Evolutionary conservation across 1,284 basidiomycete genomes (phyloP), one percentile per base, ranked within the genome.

Genomic region (Marasmius fiardii): DNA sequence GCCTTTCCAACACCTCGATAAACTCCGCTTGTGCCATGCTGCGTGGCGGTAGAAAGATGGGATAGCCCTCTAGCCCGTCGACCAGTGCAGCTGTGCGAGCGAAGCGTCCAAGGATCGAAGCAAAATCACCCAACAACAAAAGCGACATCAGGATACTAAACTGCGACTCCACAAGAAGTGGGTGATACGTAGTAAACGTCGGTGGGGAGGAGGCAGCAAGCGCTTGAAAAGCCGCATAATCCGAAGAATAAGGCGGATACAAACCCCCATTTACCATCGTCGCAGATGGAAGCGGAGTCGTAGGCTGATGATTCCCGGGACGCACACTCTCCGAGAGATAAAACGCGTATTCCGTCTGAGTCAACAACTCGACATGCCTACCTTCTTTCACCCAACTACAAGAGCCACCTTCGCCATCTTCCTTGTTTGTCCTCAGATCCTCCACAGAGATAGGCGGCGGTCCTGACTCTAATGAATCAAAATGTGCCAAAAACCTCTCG

Each of bases 21-120:
- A 92, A 92, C 69, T 93, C 90, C 10, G 90, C 89, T 64, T 93
- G 90, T 0, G 86, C 84, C 85, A 92, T 90, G 14, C 88, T 91
- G 28, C 91, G 76, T 10, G 91, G 88, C 5, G 89, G 88, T 0
- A 91, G 73, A 68, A 93, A 93, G 35, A 93, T 77, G 11, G 91
- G 91, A 68, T 90, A 92, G 0, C 88, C 90, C 65, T 92, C 91
- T 33, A 93, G 76, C 1, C 87, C 86, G 58, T 92, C 88, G 20
- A 92, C 81, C 31, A 90, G 71, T 5, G 78, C 71, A 0, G 88
- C 83, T 0, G 86, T 79, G 52, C 78, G 80, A 26, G 78, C 72
- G 63, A 92, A 91, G 0, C 80, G 78, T 8, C 78, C 76, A 6
- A 90, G 70, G 20, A 91, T 71, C 7, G 71, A 69, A 5, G 75